Conservation (phyloP, 2,329 filamentous ascomycete genomes). For the Penicillium sp. region DNA sequence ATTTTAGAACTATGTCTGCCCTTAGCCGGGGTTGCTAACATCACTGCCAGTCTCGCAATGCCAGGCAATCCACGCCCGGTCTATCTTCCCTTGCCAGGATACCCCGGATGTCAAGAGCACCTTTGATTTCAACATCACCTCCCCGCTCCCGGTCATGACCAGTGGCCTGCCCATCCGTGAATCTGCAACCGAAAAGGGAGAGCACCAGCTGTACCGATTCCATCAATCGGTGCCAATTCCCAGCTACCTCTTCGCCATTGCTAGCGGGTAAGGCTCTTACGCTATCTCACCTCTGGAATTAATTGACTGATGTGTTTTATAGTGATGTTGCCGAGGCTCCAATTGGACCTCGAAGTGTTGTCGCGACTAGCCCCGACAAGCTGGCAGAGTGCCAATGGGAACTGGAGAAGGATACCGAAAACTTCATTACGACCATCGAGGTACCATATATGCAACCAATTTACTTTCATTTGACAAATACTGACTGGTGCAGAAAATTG, state of each 20-base stretch:
- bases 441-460: conserved; percentile 38
- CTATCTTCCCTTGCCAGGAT: conserved; percentile 94
- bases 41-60: conserved; percentile 72
- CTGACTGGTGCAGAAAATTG: conserved; percentile 50
- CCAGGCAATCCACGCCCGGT: conserved; percentile 92
- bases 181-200: conserved; percentile 51
- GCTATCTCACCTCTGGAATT: neutral
- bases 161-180: conserved; percentile 69
- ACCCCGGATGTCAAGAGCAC: conserved; percentile 98
- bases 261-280: conserved; percentile 52
- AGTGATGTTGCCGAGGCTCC: conserved; percentile 83
- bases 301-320: neutral
- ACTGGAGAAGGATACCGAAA: conserved; percentile 86
- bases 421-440: conserved; percentile 85
- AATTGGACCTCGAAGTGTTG: conserved; percentile 81
- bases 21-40: neutral
- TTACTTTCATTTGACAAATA: neutral
- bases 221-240: conserved; percentile 91
- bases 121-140: conserved; percentile 84
- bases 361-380: conserved; percentile 87
- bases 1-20: no score
- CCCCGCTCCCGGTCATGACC: conserved; percentile 84
- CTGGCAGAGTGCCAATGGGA: conserved; percentile 85
- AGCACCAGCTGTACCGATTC: conserved; percentile 73
- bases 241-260: conserved; percentile 91